Base-by-base conservation (phyloP, 1,284 basidiomycete species). In the Paramarasmius palmivorus region DNA sequence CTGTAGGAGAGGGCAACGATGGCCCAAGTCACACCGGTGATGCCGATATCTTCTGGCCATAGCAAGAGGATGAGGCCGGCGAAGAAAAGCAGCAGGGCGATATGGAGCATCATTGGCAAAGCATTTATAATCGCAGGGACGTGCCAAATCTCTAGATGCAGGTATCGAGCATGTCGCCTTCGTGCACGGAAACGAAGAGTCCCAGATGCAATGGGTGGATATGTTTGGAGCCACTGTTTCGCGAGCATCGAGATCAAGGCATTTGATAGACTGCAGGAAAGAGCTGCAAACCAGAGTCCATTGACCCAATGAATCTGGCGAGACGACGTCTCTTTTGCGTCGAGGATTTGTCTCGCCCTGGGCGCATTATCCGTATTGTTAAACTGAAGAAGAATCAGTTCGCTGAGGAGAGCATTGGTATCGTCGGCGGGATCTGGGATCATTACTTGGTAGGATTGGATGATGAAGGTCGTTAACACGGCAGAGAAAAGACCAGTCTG, bases 401-500 rank as follows among this genome's bases (percentile, higher is more conserved):
- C 59, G 9, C 51, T 37, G 6, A 74, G 60, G 8, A 76, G 66
- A 4, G 57, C 58, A 46, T 74, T 72, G 10, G 72, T 73, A 9
- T 59, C 64, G 38, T 73, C 68, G 1, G 62, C 50, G 4, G 67
- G 51, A 36, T 65, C 57, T 8, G 70, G 69, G 26, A 69, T 60
- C 61, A 74, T 63, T 48, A 69, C 61, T 47, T 73, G 66, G 48
- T 71, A 74, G 6, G 70, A 68, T 59, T 76, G 69, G 17, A 75
- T 71, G 35, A 77, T 68, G 63, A 77, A 77, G 0, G 75, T 73
- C 7, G 76, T 77, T 23, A 77, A 56, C 12, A 76, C 73, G 1
- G 74, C 75, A 14, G 76, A 77, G 55, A 78, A 77, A 23, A 77
- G 64, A 61, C 74, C 76, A 36, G 73, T 73, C 76, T 76, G 39